phyloP scores from a whole-genome alignment of 495 filamentous ascomycete genomes.

The Sporormia fimetaria region DNA sequence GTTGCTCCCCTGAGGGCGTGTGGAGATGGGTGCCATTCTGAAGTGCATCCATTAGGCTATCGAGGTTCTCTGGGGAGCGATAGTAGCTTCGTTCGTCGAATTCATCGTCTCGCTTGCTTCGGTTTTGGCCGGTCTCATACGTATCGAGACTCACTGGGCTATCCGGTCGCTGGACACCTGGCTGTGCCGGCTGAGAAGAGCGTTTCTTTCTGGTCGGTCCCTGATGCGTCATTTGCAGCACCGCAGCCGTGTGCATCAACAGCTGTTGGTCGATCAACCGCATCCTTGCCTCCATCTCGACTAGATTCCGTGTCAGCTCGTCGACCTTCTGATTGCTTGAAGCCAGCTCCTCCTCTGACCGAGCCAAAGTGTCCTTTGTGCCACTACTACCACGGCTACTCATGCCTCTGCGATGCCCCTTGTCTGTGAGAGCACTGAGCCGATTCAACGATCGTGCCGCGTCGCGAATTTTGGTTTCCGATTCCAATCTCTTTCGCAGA shows the following conservation, averaged over 20 bases:
- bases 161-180: conserved; percentile 35
- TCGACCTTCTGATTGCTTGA: conserved; percentile 72
- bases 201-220: conserved; percentile 40
- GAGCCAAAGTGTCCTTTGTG: conserved; percentile 33
- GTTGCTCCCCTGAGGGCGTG: conserved; percentile 32
- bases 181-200: conserved; percentile 4
- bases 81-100: conserved; percentile 81
- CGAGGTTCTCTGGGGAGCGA: conserved; percentile 53
- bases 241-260: conserved; percentile 83
- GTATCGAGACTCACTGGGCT: conserved; percentile 58
- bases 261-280: conserved; percentile 60
- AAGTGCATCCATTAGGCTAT: conserved; percentile 39
- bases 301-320: conserved; percentile 68
- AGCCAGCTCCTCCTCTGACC: conserved; percentile 63
- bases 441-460: conserved; percentile 75
- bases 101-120: conserved; percentile 39
- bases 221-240: conserved; percentile 78
- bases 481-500: conserved; percentile 66
- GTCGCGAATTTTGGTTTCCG: conserved; percentile 89
- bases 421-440: conserved; percentile 51
- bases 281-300: conserved; percentile 58
- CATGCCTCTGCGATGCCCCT: conserved; percentile 41
- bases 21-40: conserved; percentile 24
- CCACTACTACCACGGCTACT: conserved; percentile 36
- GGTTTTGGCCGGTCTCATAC: conserved; percentile 42